Evolutionary conservation across 2,329 filamentous ascomycete species (phyloP).

Genomic region (Diplodia corticola): DNA sequence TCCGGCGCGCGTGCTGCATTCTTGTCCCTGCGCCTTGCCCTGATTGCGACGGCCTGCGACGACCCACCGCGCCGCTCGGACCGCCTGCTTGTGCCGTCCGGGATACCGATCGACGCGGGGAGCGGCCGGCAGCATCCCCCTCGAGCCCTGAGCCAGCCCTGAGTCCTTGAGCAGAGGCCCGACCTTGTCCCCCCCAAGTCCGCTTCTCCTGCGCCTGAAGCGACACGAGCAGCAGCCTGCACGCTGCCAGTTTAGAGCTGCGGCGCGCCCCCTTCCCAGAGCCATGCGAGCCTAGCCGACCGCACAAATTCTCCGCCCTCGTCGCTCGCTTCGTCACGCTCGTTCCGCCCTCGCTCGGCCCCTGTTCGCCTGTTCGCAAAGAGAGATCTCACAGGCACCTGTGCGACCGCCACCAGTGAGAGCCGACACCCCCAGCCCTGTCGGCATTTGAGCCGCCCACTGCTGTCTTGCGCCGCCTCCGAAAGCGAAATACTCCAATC

Average conservation of each 20-base stretch:
- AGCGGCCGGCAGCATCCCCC: constrained; percentile 9
- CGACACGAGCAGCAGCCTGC: constrained; percentile 5
- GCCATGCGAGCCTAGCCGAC: constrained; percentile 8
- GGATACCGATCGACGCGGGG: constrained; percentile 18
- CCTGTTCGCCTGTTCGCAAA: neutral
- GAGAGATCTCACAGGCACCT: neutral
- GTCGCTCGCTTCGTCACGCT: neutral
- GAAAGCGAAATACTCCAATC: neutral
- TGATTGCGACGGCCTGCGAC: neutral
- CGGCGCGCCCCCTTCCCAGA: neutral
- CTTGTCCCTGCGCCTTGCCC: neutral
- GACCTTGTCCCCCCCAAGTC: constrained; percentile 16
- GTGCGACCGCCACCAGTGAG: constrained; percentile 4
- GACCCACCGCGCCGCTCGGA: neutral
- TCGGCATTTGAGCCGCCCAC: constrained; percentile 16
- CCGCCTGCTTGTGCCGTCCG: neutral
- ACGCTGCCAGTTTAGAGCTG: neutral
- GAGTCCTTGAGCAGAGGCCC: constrained; percentile 11
- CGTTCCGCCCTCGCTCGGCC: neutral
- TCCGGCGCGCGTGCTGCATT: constrained; percentile 3
- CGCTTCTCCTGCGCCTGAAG: neutral
- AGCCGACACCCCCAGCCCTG: constrained; percentile 7
- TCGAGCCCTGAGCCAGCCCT: neutral
- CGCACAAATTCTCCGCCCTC: neutral
- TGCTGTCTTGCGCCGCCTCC: neutral